Evolutionary conservation across 108 stramenopile genomes (phyloP).

Genomic region (Aurantiochytrium sp.): DNA sequence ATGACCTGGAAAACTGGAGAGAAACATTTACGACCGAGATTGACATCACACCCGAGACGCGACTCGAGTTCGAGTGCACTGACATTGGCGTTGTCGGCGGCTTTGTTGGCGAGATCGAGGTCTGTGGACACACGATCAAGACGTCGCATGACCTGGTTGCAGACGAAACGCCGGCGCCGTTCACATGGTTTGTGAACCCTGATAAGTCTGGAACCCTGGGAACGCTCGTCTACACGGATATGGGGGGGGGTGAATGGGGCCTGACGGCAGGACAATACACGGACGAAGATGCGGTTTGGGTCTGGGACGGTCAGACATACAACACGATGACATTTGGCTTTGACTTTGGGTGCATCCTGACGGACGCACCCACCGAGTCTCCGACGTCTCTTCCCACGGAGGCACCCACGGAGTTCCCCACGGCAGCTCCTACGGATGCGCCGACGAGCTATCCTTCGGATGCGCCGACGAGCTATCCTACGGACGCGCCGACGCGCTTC

Average conservation of each 20-base stretch:
- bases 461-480: too few species aligned
- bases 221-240: not conserved
- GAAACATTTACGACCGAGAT: too few species aligned
- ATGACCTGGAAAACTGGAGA: too few species aligned
- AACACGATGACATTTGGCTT: not conserved
- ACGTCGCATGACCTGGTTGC: too few species aligned
- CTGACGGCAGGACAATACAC: not conserved
- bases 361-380: not conserved
- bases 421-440: not conserved
- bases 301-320: not conserved
- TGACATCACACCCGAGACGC: too few species aligned
- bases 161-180: too few species aligned
- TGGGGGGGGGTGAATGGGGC: not conserved
- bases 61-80: too few species aligned
- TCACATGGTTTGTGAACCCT: too few species aligned
- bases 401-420: not conserved
- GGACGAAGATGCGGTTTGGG: not conserved
- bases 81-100: too few species aligned
- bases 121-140: too few species aligned
- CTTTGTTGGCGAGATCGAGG: too few species aligned
- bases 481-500: too few species aligned
- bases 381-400: not conserved
- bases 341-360: not conserved
- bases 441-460: not conserved
- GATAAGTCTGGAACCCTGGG: not conserved